These are phyloP conservation scores for Hypoxylon rubiginosum DNA, from an alignment of 2,329 filamentous ascomycete genomes.

Conservation along the genomic window DNA sequence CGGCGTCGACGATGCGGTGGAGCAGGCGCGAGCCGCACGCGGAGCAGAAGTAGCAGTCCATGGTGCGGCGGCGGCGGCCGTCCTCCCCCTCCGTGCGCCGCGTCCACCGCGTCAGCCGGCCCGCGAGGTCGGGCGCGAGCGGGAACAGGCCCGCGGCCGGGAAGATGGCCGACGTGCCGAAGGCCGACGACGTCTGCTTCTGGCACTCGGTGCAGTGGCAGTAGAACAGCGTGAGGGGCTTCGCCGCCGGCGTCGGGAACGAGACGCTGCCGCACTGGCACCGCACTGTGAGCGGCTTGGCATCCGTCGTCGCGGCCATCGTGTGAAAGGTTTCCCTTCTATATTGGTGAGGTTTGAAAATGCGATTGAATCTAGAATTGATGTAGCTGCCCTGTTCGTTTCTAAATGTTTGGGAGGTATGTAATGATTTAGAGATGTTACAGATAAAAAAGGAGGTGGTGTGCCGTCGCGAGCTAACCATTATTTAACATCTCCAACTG, in stretches of 20 bases:
- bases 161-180: conserved; percentile 61
- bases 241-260: conserved; percentile 53
- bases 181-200: conserved; percentile 61
- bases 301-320: conserved; percentile 26
- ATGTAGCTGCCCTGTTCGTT: not conserved
- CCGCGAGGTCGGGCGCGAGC: conserved; percentile 51
- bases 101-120: conserved; percentile 55
- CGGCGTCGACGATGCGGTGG: conserved; percentile 57
- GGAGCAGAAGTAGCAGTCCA: conserved; percentile 56
- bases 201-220: conserved; percentile 64
- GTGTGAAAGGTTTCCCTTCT: not conserved
- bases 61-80: too few relatives aligned
- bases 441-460: too few relatives aligned
- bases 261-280: conserved; percentile 59
- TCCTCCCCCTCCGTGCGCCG: conserved; percentile 58
- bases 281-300: conserved; percentile 45
- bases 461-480: not conserved
- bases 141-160: conserved; percentile 58
- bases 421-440: too few relatives aligned
- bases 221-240: conserved; percentile 56
- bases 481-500: conserved; percentile 21
- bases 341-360: not conserved
- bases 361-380: not conserved
- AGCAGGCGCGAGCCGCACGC: conserved; percentile 62
- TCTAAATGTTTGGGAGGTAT: too few relatives aligned